Conservation (phyloP, 2,329 filamentous ascomycete species). For the Arthroderma sp. region DNA sequence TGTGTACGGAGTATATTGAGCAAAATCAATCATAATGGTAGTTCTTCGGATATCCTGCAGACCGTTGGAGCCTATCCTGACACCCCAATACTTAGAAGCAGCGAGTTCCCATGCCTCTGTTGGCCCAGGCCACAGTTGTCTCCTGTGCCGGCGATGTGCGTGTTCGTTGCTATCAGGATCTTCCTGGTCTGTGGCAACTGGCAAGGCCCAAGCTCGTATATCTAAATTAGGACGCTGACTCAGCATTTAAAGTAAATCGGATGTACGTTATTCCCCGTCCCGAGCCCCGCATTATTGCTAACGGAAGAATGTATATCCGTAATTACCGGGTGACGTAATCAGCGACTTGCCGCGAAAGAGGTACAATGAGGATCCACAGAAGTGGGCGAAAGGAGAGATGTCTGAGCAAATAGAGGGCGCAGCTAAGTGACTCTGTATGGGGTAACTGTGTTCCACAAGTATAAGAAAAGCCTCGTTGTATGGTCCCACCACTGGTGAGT, state of each 20-base stretch:
- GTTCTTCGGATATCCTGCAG: background rate
- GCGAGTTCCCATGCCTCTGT: background rate
- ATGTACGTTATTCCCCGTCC: background rate
- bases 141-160: background rate
- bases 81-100: background rate
- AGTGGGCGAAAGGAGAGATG: too few species aligned
- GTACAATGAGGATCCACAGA: too few species aligned
- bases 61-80: background rate
- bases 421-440: too few species aligned
- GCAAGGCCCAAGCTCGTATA: background rate
- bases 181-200: background rate
- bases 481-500: too few species aligned
- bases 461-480: too few species aligned
- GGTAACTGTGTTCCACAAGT: too few species aligned
- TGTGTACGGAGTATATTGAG: background rate
- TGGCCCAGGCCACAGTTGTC: background rate
- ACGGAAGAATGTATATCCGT: background rate
- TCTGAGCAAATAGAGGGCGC: too few species aligned
- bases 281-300: background rate
- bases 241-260: background rate
- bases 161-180: background rate
- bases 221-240: background rate
- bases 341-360: too few species aligned
- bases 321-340: too few species aligned
- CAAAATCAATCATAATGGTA: background rate